Conservation (phyloP, 2,329 filamentous ascomycete genomes). For the Penicillium oxalicum region DNA sequence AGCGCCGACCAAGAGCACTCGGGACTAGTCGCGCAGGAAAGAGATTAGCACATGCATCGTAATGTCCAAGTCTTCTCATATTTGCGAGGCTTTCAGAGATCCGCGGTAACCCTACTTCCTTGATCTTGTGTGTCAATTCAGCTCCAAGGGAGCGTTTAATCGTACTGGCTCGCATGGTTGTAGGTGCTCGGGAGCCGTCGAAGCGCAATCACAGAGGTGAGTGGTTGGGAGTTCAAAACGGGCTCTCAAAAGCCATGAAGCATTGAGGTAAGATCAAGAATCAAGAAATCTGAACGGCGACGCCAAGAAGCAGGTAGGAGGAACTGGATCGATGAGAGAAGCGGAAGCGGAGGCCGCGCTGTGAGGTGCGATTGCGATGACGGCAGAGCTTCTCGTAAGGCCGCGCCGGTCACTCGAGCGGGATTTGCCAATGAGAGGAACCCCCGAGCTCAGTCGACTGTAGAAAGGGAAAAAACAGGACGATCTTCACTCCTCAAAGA, state of each 20-base stretch:
- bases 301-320: conserved; percentile 2
- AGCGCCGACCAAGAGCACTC: conserved; percentile 88
- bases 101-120: conserved; percentile 29
- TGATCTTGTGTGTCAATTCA: conserved; percentile 33
- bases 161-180: conserved; percentile 37
- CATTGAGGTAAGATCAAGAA: background rate
- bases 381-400: conserved; percentile 15
- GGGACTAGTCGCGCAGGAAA: conserved; percentile 54
- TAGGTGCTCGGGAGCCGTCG: conserved; percentile 5
- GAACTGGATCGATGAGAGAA: conserved; percentile 4
- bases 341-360: conserved; percentile 14
- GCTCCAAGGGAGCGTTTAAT: conserved; percentile 41
- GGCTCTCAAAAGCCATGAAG: background rate
- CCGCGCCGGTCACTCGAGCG: conserved; percentile 1
- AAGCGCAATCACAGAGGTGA: conserved; percentile 1
- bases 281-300: background rate
- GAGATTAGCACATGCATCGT: background rate
- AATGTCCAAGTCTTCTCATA: background rate
- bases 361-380: conserved; percentile 14
- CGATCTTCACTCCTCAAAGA: too few relatives aligned
- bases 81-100: too few relatives aligned
- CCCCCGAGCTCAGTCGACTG: background rate
- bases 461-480: background rate
- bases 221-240: conserved; percentile 2
- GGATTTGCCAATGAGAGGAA: too few relatives aligned